Conservation (phyloP, 768 basidiomycete genomes). For the Crepidotus variabilis region DNA sequence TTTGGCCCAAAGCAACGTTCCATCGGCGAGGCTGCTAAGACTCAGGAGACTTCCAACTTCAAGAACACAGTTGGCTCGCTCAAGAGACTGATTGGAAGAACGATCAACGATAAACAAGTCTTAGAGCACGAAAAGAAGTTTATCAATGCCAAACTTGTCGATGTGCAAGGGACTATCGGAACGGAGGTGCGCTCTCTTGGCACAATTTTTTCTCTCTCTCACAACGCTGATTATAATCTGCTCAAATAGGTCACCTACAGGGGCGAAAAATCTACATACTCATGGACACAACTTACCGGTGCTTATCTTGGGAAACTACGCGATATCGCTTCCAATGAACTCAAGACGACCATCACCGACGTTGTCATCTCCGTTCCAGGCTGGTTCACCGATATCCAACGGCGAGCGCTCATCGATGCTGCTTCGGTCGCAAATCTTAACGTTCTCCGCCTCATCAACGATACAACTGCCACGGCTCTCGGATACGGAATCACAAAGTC, state of each 20-base stretch:
- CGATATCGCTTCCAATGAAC: slow-evolving; percentile 81
- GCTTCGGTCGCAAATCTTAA: slow-evolving; percentile 88
- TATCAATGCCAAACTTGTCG: slow-evolving; percentile 82
- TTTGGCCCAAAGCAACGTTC: slow-evolving; percentile 89
- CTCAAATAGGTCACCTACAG: slow-evolving; percentile 75
- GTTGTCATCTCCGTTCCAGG: slow-evolving; percentile 95
- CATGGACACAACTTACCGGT: slow-evolving; percentile 87
- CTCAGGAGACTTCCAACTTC: slow-evolving; percentile 97
- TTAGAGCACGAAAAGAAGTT: slow-evolving; percentile 86
- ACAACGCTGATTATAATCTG: not conserved
- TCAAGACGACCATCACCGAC: slow-evolving; percentile 84
- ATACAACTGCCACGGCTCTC: slow-evolving; percentile 92
- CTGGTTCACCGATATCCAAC: slow-evolving; percentile 94
- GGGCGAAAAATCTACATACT: slow-evolving; percentile 75
- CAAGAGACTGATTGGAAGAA: slow-evolving; percentile 87
- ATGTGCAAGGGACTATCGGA: slow-evolving; percentile 80
- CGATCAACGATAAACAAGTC: slow-evolving; percentile 76
- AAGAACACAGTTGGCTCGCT: slow-evolving; percentile 93
- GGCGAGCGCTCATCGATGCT: slow-evolving; percentile 86
- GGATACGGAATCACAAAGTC: slow-evolving; percentile 99
- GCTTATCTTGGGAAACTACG: slow-evolving; percentile 89
- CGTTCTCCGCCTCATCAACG: slow-evolving; percentile 93
- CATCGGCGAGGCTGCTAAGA: slow-evolving; percentile 95
- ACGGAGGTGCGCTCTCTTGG: slow-evolving; percentile 58
- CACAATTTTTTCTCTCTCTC: slow-evolving; percentile 4